Evolutionary conservation across 179 eudicot genomes (phyloP), one percentile per base, ranked within the genome.

Genomic region (Actinidia chinensis): DNA sequence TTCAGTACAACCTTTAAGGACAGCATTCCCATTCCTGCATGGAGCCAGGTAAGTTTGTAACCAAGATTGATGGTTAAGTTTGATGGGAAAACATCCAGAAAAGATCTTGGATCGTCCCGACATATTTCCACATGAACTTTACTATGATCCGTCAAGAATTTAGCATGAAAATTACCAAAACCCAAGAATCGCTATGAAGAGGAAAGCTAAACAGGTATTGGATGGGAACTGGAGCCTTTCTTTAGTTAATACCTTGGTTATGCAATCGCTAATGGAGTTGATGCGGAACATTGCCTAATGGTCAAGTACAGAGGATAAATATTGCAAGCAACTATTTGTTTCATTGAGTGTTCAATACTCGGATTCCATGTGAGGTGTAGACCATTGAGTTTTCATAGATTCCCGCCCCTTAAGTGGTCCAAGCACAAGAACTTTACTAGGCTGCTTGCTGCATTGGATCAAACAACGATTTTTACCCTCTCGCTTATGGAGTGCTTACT

Each of bases 311-410:
- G 81, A 58, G 33, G 81, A 79, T 25, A 52, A 73, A 13, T 40
- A 58, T 51, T 79, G 71, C 61, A 73, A 71, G 46, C 76, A 63
- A 23, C 59, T 79, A 17, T 79, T 79, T 48, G 64, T 79, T 18
- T 47, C 81, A 15, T 79, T 72, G 64, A 51, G 64, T 73, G 76
- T 61, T 79, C 76, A 59, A 63, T 79, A 25, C 51, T 20, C 60
- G 81, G 81, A 18, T 79, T 71, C 48, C 76, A 64, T 28, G 76
- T 42, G 6, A 76, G 81, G 15, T 79, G 81, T n/a, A 48, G 81
- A 28, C 76, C 81, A 18, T 51, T 79, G 33, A 75, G n/a, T 79
- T 59, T 79, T 79, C 51, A 7, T 79, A 42, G 81, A 79, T 71
- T 50, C 52, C 58, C 44, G 47, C n/a, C 61, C 47, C 60, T 42